Percentiles rank a stretch among this genome's conserved stretches.
Evolutionary conservation across 805 yeast genomes (phyloP).

Genomic region (Metschnikowia gelsemii): DNA sequence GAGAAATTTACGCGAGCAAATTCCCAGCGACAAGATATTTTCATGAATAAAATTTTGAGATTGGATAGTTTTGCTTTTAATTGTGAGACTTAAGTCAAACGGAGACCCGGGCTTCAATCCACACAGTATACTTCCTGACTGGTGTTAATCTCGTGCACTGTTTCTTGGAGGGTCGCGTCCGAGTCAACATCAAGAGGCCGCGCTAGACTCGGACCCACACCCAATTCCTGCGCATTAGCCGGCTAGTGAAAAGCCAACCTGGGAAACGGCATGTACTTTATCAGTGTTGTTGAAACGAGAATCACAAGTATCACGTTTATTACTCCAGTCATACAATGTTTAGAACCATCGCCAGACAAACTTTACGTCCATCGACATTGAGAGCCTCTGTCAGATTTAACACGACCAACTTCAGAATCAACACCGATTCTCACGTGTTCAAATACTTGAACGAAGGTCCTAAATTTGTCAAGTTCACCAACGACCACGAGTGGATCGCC

Average conservation of each 20-base stretch:
- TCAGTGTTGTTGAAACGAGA: too few relatives aligned
- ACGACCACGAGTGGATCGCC: slow-evolving; percentile 95
- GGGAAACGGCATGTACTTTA: not conserved
- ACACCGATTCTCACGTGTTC: slow-evolving; percentile 38
- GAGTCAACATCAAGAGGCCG: not conserved
- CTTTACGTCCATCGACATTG: slow-evolving; percentile 14
- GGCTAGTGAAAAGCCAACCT: not conserved
- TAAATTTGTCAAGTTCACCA: slow-evolving; percentile 62
- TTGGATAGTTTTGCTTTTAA: too few relatives aligned
- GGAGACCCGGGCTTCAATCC: too few relatives aligned
- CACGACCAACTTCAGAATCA: slow-evolving; percentile 35
- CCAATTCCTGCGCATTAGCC: slow-evolving; percentile 4
- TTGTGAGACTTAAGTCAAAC: too few relatives aligned
- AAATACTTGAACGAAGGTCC: slow-evolving; percentile 46
- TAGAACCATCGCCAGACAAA: slow-evolving; percentile 20
- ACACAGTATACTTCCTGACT: too few relatives aligned
- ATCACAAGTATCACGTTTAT: not conserved
- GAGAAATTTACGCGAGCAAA: too few relatives aligned
- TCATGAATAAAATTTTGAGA: too few relatives aligned
- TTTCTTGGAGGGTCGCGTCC: too few relatives aligned
- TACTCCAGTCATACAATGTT: slow-evolving; percentile 13
- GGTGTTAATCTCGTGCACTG: too few relatives aligned
- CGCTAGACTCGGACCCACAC: slow-evolving; percentile 5
- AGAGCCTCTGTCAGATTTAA: slow-evolving; percentile 25
- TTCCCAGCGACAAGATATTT: too few relatives aligned